Evolutionary conservation across 805 yeast species (phyloP), one percentile per base, ranked within the genome.

Genomic region (Candida nemodendra): DNA sequence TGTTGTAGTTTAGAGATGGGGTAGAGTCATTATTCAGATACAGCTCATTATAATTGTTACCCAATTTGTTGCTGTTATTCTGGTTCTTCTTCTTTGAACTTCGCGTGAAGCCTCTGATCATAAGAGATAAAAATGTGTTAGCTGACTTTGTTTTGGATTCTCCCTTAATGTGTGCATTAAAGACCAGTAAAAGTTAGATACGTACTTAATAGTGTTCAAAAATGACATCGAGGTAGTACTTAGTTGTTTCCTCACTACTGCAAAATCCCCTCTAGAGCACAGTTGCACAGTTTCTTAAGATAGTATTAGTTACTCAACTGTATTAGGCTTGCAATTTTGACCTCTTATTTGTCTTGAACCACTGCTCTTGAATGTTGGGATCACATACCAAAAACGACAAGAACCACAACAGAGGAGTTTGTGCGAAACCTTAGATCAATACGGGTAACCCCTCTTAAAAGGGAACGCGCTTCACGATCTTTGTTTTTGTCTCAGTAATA

Each of bases 91-190:
- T 63, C 31, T 57, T 59, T 8, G 60, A 55, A 27, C 52, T 56
- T 53, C 84, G 71, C n/a, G 84, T 81, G 46, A 79, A 76, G 8
- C 84, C 81, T 56, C 79, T 73, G 40, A 50, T 53, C 50, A 40
- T 24, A 7, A 14, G 23, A 23, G n/a, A n/a, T n/a, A n/a, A 21
- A 21, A 8, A 21, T 11, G 11, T 21, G 24, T 21, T 21, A 21
- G 24, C 11, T 21, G 24, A 8, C 11, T 11, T 21, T 7, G 7
- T 21, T 21, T 7, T 21, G 24, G 24, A 21, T 21, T n/a, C n/a
- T n/a, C n/a, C n/a, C n/a, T n/a, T n/a, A n/a, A n/a, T n/a, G n/a
- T n/a, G n/a, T n/a, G n/a, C n/a, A n/a, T n/a, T n/a, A n/a, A n/a
- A n/a, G n/a, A n/a, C n/a, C n/a, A n/a, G n/a, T n/a, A 0, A 14